Evolutionary conservation across 2,329 filamentous ascomycete genomes (phyloP), one percentile per base, ranked within the genome.

Genomic region (Colletotrichum sp.): DNA sequence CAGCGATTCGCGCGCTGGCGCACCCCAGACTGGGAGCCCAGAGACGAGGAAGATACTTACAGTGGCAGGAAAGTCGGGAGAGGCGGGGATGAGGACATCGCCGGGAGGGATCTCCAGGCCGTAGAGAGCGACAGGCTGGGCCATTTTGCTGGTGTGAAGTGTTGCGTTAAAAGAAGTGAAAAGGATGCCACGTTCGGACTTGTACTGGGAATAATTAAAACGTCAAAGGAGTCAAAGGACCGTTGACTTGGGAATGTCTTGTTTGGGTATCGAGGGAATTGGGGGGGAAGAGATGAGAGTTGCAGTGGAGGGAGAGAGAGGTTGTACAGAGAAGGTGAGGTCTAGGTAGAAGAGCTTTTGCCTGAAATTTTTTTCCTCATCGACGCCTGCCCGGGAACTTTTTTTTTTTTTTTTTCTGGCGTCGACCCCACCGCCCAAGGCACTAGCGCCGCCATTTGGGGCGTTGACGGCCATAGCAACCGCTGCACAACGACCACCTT

Each of bases 91-190:
- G 84, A 97, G 89, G 84, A 95, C 89, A 86, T 95, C 95, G 83
- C 94, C 95, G 80, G 95, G 91, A 80, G 96, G 96, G 86, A 98
- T 94, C 89, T 95, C 93, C 80, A 98, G 94, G 87, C 96, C 96
- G 85, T 97, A 99, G 84, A 98, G 90, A 84, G 94, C 95, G 85
- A 97, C 94, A 78, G 91, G 70, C 82, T 90, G 83, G 85, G 90
- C 87, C 91, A 93, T 93, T 79, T 80, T 87, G 80, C 56, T 60
- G 34, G 52, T 38, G 28, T 66, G 28, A 60, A 18, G 30, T 38
- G 28, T 26, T 55, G 38, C 30, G 70, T 73, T 34, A 64, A 66
- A 69, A 26, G 13, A 36, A 38, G 24, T 62, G n/a, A 26, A 38
- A 55, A 73, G 21, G 48, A 13, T 69, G 73, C 64, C 66, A 56